These are phyloP conservation scores for Botrytis byssoidea DNA, from an alignment of 2,329 filamentous ascomycete species.

Conservation along the genomic window DNA sequence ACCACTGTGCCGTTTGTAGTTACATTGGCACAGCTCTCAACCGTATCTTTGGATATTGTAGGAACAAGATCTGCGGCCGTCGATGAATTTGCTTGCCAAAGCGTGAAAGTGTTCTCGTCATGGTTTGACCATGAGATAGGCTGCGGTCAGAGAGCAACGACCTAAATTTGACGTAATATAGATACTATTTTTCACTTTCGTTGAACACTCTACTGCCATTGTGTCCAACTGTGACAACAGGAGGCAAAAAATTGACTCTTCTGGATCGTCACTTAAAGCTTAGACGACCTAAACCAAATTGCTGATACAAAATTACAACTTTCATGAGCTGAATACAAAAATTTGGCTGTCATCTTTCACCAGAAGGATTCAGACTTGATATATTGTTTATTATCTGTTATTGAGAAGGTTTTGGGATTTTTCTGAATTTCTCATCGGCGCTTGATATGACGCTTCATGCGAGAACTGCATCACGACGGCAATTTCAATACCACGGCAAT, in stretches of 20 bases:
- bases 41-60: not conserved
- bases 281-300: too few relatives aligned
- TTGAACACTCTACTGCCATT: conserved; percentile 5
- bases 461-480: too few relatives aligned
- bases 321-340: too few relatives aligned
- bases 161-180: not conserved
- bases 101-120: not conserved
- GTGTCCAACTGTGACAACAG: not conserved
- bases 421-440: too few relatives aligned
- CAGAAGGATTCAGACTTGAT: too few relatives aligned
- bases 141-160: conserved; percentile 6
- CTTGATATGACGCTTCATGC: too few relatives aligned
- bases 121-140: conserved; percentile 18
- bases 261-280: not conserved
- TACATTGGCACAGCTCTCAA: not conserved
- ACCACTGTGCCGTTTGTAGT: not conserved
- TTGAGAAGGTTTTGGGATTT: too few relatives aligned
- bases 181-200: not conserved
- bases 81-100: conserved; percentile 11
- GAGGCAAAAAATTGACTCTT: conserved; percentile 10
- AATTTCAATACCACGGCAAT: too few relatives aligned
- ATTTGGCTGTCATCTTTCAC: too few relatives aligned
- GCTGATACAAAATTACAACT: too few relatives aligned
- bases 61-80: not conserved
- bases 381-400: too few relatives aligned